Evolutionary conservation across 2,329 filamentous ascomycete genomes (phyloP).

Genomic region (Fusarium pseudonygamai): DNA sequence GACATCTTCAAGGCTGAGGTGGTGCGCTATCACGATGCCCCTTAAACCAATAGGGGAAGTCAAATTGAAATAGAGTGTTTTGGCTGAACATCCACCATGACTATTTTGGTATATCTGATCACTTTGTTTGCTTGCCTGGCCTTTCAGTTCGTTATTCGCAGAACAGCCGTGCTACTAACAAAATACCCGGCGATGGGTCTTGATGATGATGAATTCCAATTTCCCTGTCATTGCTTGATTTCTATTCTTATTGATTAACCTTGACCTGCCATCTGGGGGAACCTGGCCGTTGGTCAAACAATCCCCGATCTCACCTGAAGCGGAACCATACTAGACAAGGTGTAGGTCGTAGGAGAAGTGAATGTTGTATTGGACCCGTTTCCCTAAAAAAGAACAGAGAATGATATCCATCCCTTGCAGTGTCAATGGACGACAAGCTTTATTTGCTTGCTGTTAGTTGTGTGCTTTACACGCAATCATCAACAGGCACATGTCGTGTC

Average conservation of each 20-base stretch:
- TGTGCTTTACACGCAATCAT: constrained; percentile 17
- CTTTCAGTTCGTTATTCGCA: background rate
- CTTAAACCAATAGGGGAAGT: constrained; percentile 7
- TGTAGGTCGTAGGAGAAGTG: background rate
- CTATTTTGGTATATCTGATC: constrained; percentile 13
- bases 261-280: constrained; percentile 39
- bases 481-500: background rate
- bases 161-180: background rate
- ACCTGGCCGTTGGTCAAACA: constrained; percentile 35
- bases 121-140: background rate
- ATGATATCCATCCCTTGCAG: constrained; percentile 23
- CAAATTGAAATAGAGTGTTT: constrained; percentile 7
- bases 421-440: constrained; percentile 15
- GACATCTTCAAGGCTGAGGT: constrained; percentile 33
- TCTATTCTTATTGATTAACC: constrained; percentile 31
- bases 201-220: background rate
- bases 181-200: background rate
- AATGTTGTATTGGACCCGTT: constrained; percentile 34
- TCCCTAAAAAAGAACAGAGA: constrained; percentile 37
- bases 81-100: constrained; percentile 13
- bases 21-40: constrained; percentile 33
- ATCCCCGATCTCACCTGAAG: constrained; percentile 43
- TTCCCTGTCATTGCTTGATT: constrained; percentile 18
- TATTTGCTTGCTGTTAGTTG: background rate
- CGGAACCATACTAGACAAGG: constrained; percentile 38